Percentiles rank a stretch among this genome's conserved stretches.
Evolutionary conservation across 1,284 basidiomycete species (phyloP).

Genomic region (Spongispora temasekensis): DNA sequence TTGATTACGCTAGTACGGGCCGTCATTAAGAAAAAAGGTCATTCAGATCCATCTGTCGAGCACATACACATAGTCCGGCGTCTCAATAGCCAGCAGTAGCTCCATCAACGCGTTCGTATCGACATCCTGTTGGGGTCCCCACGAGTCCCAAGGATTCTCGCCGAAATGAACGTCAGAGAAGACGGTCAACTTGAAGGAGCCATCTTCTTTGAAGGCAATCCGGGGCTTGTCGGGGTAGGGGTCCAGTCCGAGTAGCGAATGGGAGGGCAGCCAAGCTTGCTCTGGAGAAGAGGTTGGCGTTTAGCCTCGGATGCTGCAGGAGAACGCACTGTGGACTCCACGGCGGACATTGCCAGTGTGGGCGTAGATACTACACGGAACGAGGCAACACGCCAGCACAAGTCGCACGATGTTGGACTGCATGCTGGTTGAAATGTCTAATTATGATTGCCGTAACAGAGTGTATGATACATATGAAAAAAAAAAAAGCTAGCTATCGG

Average conservation of each 20-base stretch:
- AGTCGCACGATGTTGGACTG: no score
- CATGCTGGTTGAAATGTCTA: no score
- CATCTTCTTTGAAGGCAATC: slow-evolving; percentile 49
- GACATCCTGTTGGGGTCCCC: slow-evolving; percentile 63
- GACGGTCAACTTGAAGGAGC: slow-evolving; percentile 65
- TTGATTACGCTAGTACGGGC: slow-evolving; percentile 60
- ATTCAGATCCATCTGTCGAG: background rate
- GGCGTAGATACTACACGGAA: no score
- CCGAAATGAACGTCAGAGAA: slow-evolving; percentile 72
- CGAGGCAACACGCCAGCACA: no score
- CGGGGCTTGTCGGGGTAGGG: slow-evolving; percentile 54
- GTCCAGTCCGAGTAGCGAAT: slow-evolving; percentile 25
- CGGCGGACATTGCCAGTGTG: no score
- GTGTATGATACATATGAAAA: slow-evolving; percentile 18
- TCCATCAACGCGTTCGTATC: slow-evolving; percentile 60
- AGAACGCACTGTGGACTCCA: no score
- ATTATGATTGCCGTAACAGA: background rate
- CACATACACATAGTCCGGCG: slow-evolving; percentile 65
- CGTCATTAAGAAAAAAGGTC: slow-evolving; percentile 1
- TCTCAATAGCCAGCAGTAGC: slow-evolving; percentile 50
- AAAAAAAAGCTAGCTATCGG: slow-evolving; percentile 5
- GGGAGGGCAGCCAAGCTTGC: background rate
- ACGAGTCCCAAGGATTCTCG: slow-evolving; percentile 66
- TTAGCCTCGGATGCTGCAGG: no score
- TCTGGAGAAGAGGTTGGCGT: background rate